phyloP scores from a whole-genome alignment of 306 rosid genomes.

The Argentina anserina region DNA sequence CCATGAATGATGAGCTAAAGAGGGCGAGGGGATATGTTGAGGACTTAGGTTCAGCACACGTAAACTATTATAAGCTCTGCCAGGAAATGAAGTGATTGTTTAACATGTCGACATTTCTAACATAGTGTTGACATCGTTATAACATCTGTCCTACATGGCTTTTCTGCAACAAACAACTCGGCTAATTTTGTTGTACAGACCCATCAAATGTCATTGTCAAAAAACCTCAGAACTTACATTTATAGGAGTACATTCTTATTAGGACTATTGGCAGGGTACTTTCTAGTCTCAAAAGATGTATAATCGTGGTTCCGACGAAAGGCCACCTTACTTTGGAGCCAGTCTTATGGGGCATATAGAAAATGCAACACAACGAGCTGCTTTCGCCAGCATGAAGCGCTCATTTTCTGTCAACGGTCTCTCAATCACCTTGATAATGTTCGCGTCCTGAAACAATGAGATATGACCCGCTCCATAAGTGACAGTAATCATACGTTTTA shows the following conservation, averaged over 20 bases:
- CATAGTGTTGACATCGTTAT: background rate
- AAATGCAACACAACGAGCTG: conserved; percentile 95
- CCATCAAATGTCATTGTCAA: background rate
- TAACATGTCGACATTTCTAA: background rate
- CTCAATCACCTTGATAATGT: conserved; percentile 86
- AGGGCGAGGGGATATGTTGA: background rate
- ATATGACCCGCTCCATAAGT: conserved; percentile 1
- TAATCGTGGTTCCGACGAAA: background rate
- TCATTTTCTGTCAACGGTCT: conserved; percentile 83
- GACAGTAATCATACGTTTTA: conserved; percentile 10
- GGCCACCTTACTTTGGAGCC: conserved; percentile 65
- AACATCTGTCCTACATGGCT: background rate
- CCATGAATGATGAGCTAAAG: background rate
- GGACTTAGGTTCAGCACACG: background rate
- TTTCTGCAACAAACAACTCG: background rate
- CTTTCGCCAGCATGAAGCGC: conserved; percentile 89
- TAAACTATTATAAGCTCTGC: background rate
- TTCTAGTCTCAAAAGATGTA: conserved; percentile 9
- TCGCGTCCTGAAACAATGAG: conserved; percentile 58
- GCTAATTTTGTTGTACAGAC: background rate
- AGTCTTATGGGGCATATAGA: conserved; percentile 76
- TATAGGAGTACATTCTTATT: conserved; percentile 1
- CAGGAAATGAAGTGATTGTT: background rate
- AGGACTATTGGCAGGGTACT: background rate
- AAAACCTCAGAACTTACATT: background rate